phyloP scores from a whole-genome alignment of 306 rosid genomes.

The Ormosia semicastrata region DNA sequence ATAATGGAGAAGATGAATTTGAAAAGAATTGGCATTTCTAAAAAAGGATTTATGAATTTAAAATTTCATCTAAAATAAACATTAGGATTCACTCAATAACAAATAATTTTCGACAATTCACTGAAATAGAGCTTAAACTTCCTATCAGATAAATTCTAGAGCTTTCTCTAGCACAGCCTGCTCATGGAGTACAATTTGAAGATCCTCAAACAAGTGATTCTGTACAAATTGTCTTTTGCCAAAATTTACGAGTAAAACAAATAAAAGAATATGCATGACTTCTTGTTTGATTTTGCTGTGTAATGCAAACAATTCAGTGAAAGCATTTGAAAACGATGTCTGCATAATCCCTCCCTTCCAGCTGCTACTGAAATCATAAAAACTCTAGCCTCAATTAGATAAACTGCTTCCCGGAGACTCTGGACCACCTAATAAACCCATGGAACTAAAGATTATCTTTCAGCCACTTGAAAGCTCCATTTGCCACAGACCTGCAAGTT shows the following conservation, averaged over 20 bases:
- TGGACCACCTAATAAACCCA: background rate
- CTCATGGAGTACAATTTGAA: conserved; percentile 11
- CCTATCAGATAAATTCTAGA: conserved; percentile 8
- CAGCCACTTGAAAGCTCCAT: conserved; percentile 89
- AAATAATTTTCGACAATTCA: background rate
- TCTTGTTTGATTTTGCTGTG: conserved; percentile 25
- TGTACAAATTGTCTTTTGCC: conserved; percentile 13
- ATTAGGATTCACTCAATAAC: background rate
- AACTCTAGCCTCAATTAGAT: conserved; percentile 19
- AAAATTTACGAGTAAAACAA: conserved; percentile 47
- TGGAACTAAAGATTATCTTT: conserved; percentile 74
- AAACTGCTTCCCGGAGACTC: conserved; percentile 24
- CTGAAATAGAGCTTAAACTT: conserved; percentile 12
- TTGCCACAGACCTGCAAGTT: conserved; percentile 68
- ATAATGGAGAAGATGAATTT: background rate
- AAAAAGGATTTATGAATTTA: background rate
- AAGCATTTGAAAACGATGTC: conserved; percentile 34
- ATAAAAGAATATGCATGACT: conserved; percentile 51
- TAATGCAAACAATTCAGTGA: conserved; percentile 21
- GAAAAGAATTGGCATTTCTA: background rate
- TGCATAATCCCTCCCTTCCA: conserved; percentile 21
- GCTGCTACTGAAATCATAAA: conserved; percentile 17
- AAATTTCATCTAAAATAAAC: background rate
- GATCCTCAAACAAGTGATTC: conserved; percentile 18
- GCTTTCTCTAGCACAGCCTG: conserved; percentile 16